Evolutionary conservation across 2,329 filamentous ascomycete genomes (phyloP).

Genomic region (Thielaviopsis populi): DNA sequence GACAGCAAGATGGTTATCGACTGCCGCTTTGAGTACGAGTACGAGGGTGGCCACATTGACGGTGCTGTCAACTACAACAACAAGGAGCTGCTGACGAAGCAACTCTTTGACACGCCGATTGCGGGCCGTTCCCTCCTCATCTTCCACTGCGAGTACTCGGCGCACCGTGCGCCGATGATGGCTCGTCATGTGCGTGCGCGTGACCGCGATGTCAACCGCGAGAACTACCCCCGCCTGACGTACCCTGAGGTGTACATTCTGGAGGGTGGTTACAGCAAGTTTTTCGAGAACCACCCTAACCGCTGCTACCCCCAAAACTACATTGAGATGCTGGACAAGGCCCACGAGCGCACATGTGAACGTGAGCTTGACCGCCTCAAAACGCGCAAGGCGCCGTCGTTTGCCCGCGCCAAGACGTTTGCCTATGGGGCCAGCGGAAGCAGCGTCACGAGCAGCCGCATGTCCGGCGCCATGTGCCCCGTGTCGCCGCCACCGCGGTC

Average conservation of each 20-base stretch:
- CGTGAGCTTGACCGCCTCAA: conserved; percentile 88
- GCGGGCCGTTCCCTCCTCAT: conserved; percentile 65
- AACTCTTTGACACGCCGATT: conserved; percentile 58
- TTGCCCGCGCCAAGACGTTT: conserved; percentile 82
- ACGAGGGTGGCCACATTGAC: conserved; percentile 87
- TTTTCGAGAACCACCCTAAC: conserved; percentile 63
- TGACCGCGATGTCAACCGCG: conserved; percentile 72
- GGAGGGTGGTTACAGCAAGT: conserved; percentile 88
- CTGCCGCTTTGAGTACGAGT: conserved; percentile 98
- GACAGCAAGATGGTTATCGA: conserved; percentile 80
- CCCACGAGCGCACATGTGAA: conserved; percentile 85
- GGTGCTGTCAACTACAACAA: conserved; percentile 94
- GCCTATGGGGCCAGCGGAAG: conserved; percentile 54
- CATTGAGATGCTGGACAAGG: conserved; percentile 87
- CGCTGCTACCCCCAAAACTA: conserved; percentile 92
- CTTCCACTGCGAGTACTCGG: conserved; percentile 97
- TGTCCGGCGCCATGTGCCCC: conserved; percentile 1
- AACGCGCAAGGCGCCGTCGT: conserved; percentile 53
- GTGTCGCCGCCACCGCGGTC: conserved; percentile 7
- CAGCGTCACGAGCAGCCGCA: not conserved
- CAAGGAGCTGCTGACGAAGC: conserved; percentile 68
- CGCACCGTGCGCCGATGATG: conserved; percentile 90
- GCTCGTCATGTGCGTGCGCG: conserved; percentile 81
- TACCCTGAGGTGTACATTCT: conserved; percentile 97
- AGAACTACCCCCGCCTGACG: conserved; percentile 74